Percentiles rank a stretch among this genome's conserved stretches.
Evolutionary conservation across 2,329 filamentous ascomycete species (phyloP).

Genomic region (Xylaria sp.): DNA sequence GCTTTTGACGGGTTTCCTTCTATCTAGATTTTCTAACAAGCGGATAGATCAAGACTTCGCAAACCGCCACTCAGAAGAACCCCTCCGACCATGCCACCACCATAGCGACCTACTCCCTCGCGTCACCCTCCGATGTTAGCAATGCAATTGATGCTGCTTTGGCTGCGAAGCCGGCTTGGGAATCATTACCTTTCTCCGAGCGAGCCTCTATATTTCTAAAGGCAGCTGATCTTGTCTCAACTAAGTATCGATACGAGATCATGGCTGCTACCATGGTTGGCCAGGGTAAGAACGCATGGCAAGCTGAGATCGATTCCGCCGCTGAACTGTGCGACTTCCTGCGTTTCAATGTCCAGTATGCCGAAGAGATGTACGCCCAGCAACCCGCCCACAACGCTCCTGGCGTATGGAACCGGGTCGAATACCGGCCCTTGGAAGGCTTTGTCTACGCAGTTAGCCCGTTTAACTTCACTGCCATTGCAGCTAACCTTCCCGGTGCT

Average conservation of each 20-base stretch:
- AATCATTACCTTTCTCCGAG: slow-evolving; percentile 86
- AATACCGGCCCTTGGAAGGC: slow-evolving; percentile 90
- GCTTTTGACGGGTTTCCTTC: background rate
- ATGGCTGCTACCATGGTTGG: slow-evolving; percentile 97
- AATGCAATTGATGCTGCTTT: slow-evolving; percentile 86
- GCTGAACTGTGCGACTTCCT: slow-evolving; percentile 94
- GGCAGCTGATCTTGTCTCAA: slow-evolving; percentile 88
- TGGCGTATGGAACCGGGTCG: slow-evolving; percentile 91
- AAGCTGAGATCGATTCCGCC: slow-evolving; percentile 97
- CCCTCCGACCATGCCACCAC: slow-evolving; percentile 81
- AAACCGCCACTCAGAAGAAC: slow-evolving; percentile 78
- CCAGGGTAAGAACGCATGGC: slow-evolving; percentile 98
- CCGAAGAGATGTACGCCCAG: slow-evolving; percentile 87
- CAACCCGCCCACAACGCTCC: slow-evolving; percentile 86
- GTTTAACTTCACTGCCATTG: slow-evolving; percentile 98
- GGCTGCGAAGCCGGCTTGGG: slow-evolving; percentile 88
- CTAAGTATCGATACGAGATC: slow-evolving; percentile 95
- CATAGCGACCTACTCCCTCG: slow-evolving; percentile 87
- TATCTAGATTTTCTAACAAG: slow-evolving; percentile 33
- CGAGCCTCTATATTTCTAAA: slow-evolving; percentile 95
- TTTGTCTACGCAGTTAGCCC: slow-evolving; percentile 95
- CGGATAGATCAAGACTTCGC: slow-evolving; percentile 71
- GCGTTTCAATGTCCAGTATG: slow-evolving; percentile 93
- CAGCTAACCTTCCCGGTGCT: slow-evolving; percentile 83
- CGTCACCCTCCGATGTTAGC: slow-evolving; percentile 78